Evolutionary conservation across 768 basidiomycete genomes (phyloP), one percentile per base, ranked within the genome.

Genomic region (Boletus tylopilopsis): DNA sequence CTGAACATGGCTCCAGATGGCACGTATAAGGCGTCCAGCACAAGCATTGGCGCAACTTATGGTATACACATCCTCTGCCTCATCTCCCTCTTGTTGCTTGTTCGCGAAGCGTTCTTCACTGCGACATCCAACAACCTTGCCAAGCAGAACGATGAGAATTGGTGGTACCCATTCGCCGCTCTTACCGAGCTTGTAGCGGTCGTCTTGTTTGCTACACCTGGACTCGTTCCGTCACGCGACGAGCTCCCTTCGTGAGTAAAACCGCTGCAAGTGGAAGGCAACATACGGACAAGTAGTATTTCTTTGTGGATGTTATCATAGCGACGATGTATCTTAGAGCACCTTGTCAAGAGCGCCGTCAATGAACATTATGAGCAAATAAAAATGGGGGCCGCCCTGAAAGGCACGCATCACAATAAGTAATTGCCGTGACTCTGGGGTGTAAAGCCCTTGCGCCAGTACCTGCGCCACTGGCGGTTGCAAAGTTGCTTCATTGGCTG

Each of bases 101-200:
- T 53, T 24, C 65, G 67, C n/a, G 60, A 70, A 50, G 47, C 59
- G 4, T 69, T 69, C 58, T 59, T 70, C 24, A 40, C 52, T 47
- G 60, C 48, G n/a, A 68, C 64, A 11, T 18, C 53, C 39, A 55
- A 56, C 45, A 23, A 61, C 27, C 0, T 23, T 4, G 23, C 55
- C 10, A 51, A 47, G 47, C 67, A 67, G 43, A 62, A 64, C 39
- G 32, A 64, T n/a, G 67, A 70, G 43, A 47, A 55, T 16, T 57
- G 60, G 42, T 71, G 65, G 61, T 71, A 70, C 44, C 67, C 67
- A 19, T 57, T 70, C 16, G 60, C 64, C 30, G 70, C 64, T 9
- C 40, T 63, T 11, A 57, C 70, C 4, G 70, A 71, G 51, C 50
- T 69, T 32, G 35, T 67, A 13, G 67, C 67, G 2, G 68, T 64